Evolutionary conservation across 2,329 filamentous ascomycete genomes (phyloP).

Genomic region (Pseudogymnoascus destructans): DNA sequence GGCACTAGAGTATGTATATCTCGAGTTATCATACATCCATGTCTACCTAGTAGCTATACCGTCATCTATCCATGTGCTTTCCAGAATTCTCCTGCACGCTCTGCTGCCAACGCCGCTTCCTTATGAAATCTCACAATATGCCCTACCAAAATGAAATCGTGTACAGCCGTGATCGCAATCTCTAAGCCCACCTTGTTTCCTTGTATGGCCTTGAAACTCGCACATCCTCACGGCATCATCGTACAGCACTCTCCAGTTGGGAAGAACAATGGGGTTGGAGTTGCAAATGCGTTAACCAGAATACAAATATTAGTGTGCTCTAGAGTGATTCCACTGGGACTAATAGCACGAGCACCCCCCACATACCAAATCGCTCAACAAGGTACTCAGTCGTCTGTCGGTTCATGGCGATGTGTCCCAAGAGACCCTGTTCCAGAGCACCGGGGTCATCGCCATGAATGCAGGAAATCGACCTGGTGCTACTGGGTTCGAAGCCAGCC

Average conservation of each 20-base stretch:
- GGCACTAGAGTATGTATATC: neutral
- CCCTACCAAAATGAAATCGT: constrained; percentile 34
- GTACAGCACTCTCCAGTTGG: constrained; percentile 31
- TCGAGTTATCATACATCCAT: neutral
- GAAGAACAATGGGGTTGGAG: constrained; percentile 30
- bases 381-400: too few species aligned
- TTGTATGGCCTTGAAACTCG: constrained; percentile 26
- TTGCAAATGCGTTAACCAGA: constrained; percentile 28
- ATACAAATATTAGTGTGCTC: constrained; percentile 29
- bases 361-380: too few species aligned
- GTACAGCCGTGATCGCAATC: constrained; percentile 30
- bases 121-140: constrained; percentile 31
- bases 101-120: constrained; percentile 19
- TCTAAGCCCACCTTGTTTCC: constrained; percentile 32
- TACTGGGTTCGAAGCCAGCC: too few species aligned
- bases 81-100: neutral
- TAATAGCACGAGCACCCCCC: constrained; percentile 31
- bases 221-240: constrained; percentile 29
- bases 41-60: neutral
- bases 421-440: too few species aligned
- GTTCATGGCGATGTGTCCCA: too few species aligned
- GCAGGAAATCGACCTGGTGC: too few species aligned
- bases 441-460: too few species aligned
- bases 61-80: neutral
- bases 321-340: constrained; percentile 18